A percentile compares a stretch with the other conserved stretches of the same genome.
Evolutionary conservation across 2,329 filamentous ascomycete species (phyloP).

Genomic region (Botryotinia convoluta): DNA sequence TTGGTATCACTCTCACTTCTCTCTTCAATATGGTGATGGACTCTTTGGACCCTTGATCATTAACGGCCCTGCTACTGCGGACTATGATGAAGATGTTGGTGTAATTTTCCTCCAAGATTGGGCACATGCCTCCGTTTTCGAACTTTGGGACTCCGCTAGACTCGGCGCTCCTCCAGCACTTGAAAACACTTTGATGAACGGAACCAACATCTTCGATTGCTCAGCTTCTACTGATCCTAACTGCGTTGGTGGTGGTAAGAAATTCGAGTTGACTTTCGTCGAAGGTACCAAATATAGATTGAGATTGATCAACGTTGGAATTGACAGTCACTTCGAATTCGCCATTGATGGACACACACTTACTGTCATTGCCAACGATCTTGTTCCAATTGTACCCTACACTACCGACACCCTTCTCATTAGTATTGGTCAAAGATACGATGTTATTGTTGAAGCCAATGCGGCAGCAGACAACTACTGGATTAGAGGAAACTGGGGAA

Average conservation of each 20-base stretch:
- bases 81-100: constrained; percentile 52
- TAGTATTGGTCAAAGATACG: constrained; percentile 52
- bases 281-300: constrained; percentile 44
- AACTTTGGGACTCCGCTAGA: constrained; percentile 33
- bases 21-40: constrained; percentile 42
- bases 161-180: constrained; percentile 29
- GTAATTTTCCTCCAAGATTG: constrained; percentile 36
- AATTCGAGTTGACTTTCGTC: constrained; percentile 36
- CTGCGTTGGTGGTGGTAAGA: constrained; percentile 34
- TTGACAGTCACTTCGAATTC: constrained; percentile 47
- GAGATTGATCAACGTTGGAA: constrained; percentile 46
- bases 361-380: constrained; percentile 56
- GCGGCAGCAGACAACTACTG: constrained; percentile 58
- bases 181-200: constrained; percentile 37
- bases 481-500: constrained; percentile 47
- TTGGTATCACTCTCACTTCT: constrained; percentile 38
- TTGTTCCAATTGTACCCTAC: constrained; percentile 58
- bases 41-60: constrained; percentile 59
- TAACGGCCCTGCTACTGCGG: constrained; percentile 54
- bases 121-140: constrained; percentile 31
- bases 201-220: constrained; percentile 34
- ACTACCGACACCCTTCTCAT: constrained; percentile 51
- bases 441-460: constrained; percentile 49
- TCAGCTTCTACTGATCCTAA: constrained; percentile 25
- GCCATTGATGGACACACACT: constrained; percentile 56